Evolutionary conservation across 2,329 filamentous ascomycete species (phyloP).

Genomic region (Botrytis sinoallii): DNA sequence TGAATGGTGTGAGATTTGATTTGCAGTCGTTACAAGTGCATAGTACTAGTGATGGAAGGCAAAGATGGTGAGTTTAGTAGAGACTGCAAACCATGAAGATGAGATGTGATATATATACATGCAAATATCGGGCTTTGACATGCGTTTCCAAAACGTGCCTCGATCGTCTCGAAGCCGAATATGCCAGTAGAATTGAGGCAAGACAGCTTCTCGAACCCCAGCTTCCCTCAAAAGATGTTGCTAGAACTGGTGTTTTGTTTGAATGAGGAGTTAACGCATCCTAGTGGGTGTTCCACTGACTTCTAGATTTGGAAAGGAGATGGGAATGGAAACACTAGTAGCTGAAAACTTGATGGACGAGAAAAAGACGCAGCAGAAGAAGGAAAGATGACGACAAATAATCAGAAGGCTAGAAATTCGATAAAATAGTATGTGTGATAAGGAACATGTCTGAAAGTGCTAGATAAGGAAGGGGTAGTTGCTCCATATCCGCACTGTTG

Average conservation of each 20-base stretch:
- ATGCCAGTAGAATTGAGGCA: background rate
- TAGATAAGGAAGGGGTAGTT: background rate
- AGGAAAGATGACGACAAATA: background rate
- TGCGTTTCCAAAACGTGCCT: background rate
- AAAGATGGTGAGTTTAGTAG: background rate
- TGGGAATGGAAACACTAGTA: background rate
- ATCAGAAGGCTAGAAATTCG: background rate
- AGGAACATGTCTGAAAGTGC: background rate
- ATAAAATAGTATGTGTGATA: background rate
- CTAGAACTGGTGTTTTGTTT: background rate
- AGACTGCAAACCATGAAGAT: background rate
- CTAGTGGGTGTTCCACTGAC: background rate
- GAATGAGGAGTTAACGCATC: background rate
- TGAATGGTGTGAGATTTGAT: background rate
- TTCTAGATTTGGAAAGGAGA: background rate
- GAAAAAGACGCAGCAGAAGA: background rate
- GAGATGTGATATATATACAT: background rate
- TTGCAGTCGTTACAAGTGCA: background rate
- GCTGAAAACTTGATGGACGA: background rate
- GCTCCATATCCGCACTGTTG: background rate
- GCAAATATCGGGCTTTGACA: background rate
- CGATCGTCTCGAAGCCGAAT: background rate
- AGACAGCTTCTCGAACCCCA: background rate
- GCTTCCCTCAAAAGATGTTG: background rate
- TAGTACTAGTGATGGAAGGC: background rate